Percentiles rank a stretch among this genome's conserved stretches.
Evolutionary conservation across 2,329 filamentous ascomycete genomes (phyloP).

Genomic region (Paecilomyces fulvus): DNA sequence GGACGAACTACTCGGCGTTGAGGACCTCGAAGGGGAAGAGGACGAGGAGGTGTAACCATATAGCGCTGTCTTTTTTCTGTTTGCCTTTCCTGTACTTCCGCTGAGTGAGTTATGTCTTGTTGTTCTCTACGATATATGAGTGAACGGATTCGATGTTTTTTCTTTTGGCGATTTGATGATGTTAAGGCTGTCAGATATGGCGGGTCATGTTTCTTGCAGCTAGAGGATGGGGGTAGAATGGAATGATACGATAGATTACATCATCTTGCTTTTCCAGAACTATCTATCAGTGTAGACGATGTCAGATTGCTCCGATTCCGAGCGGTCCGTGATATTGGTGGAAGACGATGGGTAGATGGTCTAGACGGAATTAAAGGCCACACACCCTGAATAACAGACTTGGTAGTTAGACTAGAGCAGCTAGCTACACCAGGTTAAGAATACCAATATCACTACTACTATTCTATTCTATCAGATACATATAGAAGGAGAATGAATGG

Average conservation of each 20-base stretch:
- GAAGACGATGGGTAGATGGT: too few species aligned
- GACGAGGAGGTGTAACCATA: constrained; percentile 47
- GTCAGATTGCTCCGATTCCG: too few species aligned
- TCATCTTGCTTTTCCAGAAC: background rate
- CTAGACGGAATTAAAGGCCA: too few species aligned
- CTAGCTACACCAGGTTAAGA: too few species aligned
- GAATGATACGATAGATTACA: background rate
- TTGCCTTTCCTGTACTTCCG: background rate
- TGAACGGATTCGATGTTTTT: background rate
- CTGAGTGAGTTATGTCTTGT: background rate
- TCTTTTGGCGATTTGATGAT: background rate
- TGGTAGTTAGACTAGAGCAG: too few species aligned
- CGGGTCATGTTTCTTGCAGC: background rate
- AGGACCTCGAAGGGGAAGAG: constrained; percentile 88
- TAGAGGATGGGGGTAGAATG: background rate
- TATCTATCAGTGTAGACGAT: too few species aligned
- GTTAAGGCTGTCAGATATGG: background rate
- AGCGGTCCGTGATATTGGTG: too few species aligned
- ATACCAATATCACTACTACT: too few species aligned
- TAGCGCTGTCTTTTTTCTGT: background rate
- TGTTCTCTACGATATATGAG: background rate
- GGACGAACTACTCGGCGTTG: constrained; percentile 75
- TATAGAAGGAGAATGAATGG: too few species aligned
- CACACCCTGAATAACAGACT: too few species aligned
- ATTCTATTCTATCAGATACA: too few species aligned